phyloP scores from a whole-genome alignment of 202 grass and related monocot species.

The Dendrocalamus latiflorus region DNA sequence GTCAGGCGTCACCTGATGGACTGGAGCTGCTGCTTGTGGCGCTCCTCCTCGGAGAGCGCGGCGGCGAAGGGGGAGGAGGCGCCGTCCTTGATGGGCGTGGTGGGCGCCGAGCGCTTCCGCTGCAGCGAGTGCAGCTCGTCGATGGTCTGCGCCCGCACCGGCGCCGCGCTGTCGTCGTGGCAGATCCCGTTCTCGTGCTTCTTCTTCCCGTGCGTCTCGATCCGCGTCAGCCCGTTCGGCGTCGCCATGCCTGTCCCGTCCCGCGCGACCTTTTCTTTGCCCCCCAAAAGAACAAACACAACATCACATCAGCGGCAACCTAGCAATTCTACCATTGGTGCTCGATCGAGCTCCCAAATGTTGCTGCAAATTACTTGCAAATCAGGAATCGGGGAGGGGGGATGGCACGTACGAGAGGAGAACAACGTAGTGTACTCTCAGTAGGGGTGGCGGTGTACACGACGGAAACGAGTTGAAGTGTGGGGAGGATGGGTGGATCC shows the following conservation, averaged over 20 bases:
- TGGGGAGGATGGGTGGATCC: conserved; percentile 20
- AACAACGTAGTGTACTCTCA: neutral
- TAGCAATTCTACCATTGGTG: neutral
- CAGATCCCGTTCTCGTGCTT: conserved; percentile 75
- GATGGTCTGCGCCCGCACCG: conserved; percentile 91
- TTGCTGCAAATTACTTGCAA: neutral
- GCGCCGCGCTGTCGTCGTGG: conserved; percentile 82
- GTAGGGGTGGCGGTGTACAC: neutral
- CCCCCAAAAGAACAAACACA: neutral
- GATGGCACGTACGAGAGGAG: conserved; percentile 16
- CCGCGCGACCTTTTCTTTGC: neutral
- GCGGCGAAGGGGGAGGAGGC: conserved; percentile 41
- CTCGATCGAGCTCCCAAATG: neutral
- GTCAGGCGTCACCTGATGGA: conserved; percentile 67
- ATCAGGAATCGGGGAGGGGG: neutral
- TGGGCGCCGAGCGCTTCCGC: conserved; percentile 86
- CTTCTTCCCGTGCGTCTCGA: conserved; percentile 54
- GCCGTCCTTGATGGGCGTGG: conserved; percentile 88
- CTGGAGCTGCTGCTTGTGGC: conserved; percentile 73
- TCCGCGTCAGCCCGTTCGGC: conserved; percentile 41
- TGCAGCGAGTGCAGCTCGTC: conserved; percentile 99
- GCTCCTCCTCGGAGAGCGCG: conserved; percentile 80
- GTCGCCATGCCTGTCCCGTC: conserved; percentile 8
- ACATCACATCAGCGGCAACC: conserved; percentile 5
- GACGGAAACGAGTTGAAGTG: neutral